A percentile compares a stretch with the other conserved stretches of the same genome.
phyloP scores from a whole-genome alignment of 257 asterid species.

The Ballota nigra region DNA sequence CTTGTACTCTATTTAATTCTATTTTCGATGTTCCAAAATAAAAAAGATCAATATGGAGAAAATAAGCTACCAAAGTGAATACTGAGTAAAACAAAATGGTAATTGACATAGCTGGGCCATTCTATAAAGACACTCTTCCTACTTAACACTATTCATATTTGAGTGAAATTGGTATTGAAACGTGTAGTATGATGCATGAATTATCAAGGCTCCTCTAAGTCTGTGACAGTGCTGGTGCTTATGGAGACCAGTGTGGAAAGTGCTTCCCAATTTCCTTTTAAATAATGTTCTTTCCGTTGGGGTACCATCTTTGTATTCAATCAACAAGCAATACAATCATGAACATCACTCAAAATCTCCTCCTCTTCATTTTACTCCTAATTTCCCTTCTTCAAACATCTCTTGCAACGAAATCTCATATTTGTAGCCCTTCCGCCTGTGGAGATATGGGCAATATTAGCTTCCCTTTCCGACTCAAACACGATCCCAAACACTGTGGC shows the following conservation, averaged over 20 bases:
- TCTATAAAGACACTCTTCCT: neutral
- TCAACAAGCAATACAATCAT: neutral
- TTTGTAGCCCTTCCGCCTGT: constrained; percentile 33
- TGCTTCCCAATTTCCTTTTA: neutral
- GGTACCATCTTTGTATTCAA: neutral
- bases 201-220: too few relatives aligned
- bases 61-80: neutral
- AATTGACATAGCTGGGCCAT: neutral
- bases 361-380: neutral
- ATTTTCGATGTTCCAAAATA: too few relatives aligned
- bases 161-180: neutral
- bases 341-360: neutral
- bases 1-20: too few relatives aligned
- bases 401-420: neutral
- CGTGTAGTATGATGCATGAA: neutral
- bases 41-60: neutral
- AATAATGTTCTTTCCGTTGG: neutral
- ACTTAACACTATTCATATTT: too few relatives aligned
- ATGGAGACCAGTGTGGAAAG: neutral
- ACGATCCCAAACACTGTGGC: constrained; percentile 48
- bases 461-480: constrained; percentile 35
- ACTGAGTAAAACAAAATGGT: too few relatives aligned
- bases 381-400: neutral
- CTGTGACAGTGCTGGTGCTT: neutral
- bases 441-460: constrained; percentile 24